phyloP scores from a whole-genome alignment of 495 filamentous ascomycete genomes.

The Lasiosphaeriaceae sp. region DNA sequence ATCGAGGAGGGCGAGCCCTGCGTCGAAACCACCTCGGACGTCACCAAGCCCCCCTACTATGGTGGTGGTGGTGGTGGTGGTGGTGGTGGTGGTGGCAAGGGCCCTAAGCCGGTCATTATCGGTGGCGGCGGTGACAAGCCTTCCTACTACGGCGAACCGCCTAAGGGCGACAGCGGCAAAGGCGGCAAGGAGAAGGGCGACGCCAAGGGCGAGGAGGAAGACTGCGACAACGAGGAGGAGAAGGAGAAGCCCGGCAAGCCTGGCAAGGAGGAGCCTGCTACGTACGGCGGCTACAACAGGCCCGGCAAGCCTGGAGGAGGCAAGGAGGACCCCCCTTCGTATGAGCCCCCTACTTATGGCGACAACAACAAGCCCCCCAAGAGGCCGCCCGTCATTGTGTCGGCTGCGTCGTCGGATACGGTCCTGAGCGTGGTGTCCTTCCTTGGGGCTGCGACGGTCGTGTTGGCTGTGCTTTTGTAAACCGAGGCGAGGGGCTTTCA shows the following conservation, averaged over 20 bases:
- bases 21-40: no score
- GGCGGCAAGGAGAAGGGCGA: not conserved
- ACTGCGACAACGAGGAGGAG: not conserved
- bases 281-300: no score
- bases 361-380: not conserved
- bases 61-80: no score
- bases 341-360: not conserved
- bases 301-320: no score
- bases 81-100: no score
- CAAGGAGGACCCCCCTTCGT: not conserved
- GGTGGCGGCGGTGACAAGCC: no score
- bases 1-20: no score
- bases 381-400: not conserved
- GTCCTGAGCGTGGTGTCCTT: not conserved
- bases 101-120: no score
- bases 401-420: not conserved
- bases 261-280: not conserved
- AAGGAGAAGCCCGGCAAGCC: not conserved
- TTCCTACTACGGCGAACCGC: no score
- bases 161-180: not conserved
- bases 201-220: not conserved
- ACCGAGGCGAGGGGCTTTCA: no score
- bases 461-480: not conserved
- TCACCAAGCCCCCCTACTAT: no score
- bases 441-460: not conserved